Base-by-base conservation (phyloP, 2,329 filamentous ascomycete genomes). In the Atkinsonella hypoxylon region DNA sequence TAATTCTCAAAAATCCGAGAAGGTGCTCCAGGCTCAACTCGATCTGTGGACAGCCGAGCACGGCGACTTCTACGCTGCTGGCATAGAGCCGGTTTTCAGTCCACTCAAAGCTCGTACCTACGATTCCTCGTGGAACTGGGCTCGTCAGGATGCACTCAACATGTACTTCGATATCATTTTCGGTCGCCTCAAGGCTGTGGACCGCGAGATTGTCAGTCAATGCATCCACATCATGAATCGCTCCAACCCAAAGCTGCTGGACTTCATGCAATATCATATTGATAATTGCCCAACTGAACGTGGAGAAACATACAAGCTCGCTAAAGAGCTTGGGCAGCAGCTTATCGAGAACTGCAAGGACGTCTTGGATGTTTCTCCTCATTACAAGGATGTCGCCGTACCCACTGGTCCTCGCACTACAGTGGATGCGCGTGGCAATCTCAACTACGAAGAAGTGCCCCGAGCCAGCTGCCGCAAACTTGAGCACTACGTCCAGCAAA, bases 111-210 rank as follows among this genome's bases (percentile, higher is more conserved):
- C 93, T 32, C 86, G 93, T 64, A 83, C 93, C 10, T 98, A 98
- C 71, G 93, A 98, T 67, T 97, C 93, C 0, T 94, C 89, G 0
- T 98, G 93, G 93, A 98, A 98, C 69, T 98, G 93, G 93, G 93
- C 89, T 55, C 85, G 93, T 48, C 93, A 98, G 67, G 93, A 98
- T 67, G 93, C 91, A 30, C 81, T 98, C 49, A 93, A 79, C 73
- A 98, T 98, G 91, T 98, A 93, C 75, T 98, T 89, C 71, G 93
- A 98, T 64, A 94, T 98, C 64, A 96, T 98, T 64, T 98, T 98
- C 61, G 93, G 93, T 52, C 83, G 93, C 54, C 81, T 98, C 49
- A 82, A 93, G 73, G 88, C 84, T 47, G 87, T 98, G 40, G 93
- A 98, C 63, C 87, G 93, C 56, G 93, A 98, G 69, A 98, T 97